phyloP scores from a whole-genome alignment of 257 asterid species.

The Solanum chiquidenum region DNA sequence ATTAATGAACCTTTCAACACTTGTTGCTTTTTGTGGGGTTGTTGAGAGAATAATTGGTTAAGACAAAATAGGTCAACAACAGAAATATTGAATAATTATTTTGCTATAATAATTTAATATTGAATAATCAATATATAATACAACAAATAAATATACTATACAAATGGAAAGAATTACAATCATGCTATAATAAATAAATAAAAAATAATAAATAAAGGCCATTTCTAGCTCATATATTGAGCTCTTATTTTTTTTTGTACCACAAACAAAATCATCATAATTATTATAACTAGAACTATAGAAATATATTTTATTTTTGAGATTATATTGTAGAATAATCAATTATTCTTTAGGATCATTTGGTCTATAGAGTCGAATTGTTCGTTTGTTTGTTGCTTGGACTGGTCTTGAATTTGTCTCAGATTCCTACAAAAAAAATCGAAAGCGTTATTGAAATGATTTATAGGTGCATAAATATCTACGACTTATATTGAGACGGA shows the following conservation, averaged over 20 bases:
- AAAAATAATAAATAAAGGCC: background rate
- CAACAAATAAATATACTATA: background rate
- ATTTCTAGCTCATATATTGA: background rate
- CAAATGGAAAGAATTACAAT: background rate
- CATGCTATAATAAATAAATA: background rate
- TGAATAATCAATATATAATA: background rate
- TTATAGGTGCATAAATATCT: no score
- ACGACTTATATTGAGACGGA: background rate
- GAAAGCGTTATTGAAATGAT: no score
- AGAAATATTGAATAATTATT: background rate
- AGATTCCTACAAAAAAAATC: constrained; percentile 14
- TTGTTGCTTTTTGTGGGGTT: background rate
- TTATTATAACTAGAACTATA: background rate
- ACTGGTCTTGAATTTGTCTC: constrained; percentile 50
- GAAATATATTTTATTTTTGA: background rate
- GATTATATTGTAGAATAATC: background rate
- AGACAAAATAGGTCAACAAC: background rate
- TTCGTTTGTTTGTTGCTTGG: constrained; percentile 33
- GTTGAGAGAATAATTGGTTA: background rate
- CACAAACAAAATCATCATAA: background rate
- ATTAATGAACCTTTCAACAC: background rate
- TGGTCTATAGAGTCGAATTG: constrained; percentile 32
- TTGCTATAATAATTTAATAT: background rate
- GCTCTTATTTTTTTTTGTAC: background rate
- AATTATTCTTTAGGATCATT: constrained; percentile 2